A percentile compares a stretch with the other conserved stretches of the same genome.
phyloP scores from a whole-genome alignment of 1,284 basidiomycete species.

The Boletus sp. region DNA sequence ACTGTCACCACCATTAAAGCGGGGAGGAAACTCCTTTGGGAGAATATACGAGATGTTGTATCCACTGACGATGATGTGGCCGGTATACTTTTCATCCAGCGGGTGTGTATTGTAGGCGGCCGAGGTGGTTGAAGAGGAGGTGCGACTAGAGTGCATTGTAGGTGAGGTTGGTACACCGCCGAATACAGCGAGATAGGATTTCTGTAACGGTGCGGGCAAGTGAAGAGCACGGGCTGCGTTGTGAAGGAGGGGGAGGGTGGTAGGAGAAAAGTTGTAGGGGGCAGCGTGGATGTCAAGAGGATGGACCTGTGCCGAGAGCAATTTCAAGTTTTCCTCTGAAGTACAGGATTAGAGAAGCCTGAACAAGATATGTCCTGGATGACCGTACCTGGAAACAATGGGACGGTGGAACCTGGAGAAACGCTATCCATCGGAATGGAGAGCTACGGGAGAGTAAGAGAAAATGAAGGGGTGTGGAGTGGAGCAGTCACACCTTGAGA shows the following conservation, averaged over 20 bases:
- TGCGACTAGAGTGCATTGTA: conserved; percentile 37
- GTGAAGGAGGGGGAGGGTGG: conserved; percentile 57
- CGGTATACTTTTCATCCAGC: conserved; percentile 64
- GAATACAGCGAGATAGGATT: conserved; percentile 57
- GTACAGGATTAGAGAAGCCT: conserved; percentile 1
- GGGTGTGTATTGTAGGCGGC: conserved; percentile 33
- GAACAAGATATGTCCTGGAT: background rate
- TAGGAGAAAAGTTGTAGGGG: conserved; percentile 70
- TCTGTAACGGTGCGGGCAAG: conserved; percentile 54
- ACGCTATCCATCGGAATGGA: conserved; percentile 61
- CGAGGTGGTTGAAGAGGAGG: conserved; percentile 27
- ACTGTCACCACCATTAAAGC: conserved; percentile 36
- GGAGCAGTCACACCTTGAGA: conserved; percentile 52
- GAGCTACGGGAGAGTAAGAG: conserved; percentile 42
- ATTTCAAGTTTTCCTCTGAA: conserved; percentile 72
- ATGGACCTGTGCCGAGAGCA: conserved; percentile 66
- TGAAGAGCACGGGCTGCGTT: conserved; percentile 65
- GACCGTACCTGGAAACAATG: conserved; percentile 63
- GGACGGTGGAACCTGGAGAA: conserved; percentile 59
- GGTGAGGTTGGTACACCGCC: conserved; percentile 41
- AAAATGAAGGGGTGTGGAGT: background rate
- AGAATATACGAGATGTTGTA: conserved; percentile 73
- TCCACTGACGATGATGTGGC: conserved; percentile 68
- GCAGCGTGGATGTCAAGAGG: conserved; percentile 64
- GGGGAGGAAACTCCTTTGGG: conserved; percentile 65